Percentiles rank a stretch among this genome's conserved stretches.
Conservation (phyloP, 148 eudicot species). For the Pouteria glomerata region DNA sequence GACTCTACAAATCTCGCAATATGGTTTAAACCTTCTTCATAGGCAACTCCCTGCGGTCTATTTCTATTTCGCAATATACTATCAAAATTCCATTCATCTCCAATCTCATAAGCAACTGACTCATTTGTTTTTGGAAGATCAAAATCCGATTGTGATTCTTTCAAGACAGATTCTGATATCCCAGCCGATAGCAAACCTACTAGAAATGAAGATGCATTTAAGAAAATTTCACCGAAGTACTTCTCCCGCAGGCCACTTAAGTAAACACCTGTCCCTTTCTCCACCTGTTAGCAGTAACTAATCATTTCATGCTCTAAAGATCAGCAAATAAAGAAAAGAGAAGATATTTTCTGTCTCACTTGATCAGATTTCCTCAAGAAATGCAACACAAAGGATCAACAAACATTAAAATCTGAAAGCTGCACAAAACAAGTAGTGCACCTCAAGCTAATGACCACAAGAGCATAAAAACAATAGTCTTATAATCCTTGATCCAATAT, state of each 20-base stretch:
- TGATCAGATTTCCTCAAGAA: background rate
- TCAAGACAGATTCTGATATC: conserved; percentile 26
- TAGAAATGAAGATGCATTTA: conserved; percentile 61
- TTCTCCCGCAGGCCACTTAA: conserved; percentile 91
- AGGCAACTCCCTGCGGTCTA: conserved; percentile 26
- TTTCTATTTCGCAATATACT: conserved; percentile 23
- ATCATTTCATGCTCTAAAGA: conserved; percentile 1
- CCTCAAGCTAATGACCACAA: background rate
- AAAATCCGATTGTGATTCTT: conserved; percentile 23
- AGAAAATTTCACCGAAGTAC: conserved; percentile 90
- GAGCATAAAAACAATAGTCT: background rate
- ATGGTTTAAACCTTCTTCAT: conserved; percentile 82
- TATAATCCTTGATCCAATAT: background rate
- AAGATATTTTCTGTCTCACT: background rate
- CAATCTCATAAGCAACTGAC: conserved; percentile 27
- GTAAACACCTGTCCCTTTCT: conserved; percentile 79
- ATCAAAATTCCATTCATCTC: conserved; percentile 28
- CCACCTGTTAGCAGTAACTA: conserved; percentile 54
- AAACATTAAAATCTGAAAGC: background rate
- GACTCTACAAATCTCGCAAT: conserved; percentile 97
- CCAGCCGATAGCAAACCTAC: conserved; percentile 29
- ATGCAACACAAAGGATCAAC: background rate
- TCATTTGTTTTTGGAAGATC: conserved; percentile 28
- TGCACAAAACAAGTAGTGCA: background rate
- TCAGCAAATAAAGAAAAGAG: background rate